phyloP scores from a whole-genome alignment of 2,329 filamentous ascomycete species.

The Sarocladium brachiariae region DNA sequence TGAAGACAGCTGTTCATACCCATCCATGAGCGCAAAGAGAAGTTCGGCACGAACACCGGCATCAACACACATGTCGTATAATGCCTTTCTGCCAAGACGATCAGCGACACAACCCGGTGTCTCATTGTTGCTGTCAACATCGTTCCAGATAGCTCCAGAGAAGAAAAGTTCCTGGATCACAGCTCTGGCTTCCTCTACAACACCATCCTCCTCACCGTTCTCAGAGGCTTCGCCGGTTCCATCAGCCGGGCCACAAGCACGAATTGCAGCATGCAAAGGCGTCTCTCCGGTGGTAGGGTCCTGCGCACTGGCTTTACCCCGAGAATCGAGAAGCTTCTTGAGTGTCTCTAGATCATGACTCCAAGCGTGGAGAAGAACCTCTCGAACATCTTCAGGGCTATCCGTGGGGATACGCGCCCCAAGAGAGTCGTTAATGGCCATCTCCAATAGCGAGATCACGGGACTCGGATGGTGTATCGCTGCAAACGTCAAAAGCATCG shows the following conservation, averaged over 20 bases:
- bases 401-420: constrained; percentile 44
- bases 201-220: constrained; percentile 29
- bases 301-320: constrained; percentile 64
- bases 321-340: constrained; percentile 59
- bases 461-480: not conserved
- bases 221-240: constrained; percentile 19
- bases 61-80: constrained; percentile 81
- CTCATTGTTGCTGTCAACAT: constrained; percentile 77
- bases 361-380: constrained; percentile 50
- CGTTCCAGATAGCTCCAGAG: constrained; percentile 95
- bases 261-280: constrained; percentile 83
- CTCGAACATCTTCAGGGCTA: constrained; percentile 43
- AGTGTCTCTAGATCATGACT: constrained; percentile 57
- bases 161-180: constrained; percentile 72
- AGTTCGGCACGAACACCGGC: constrained; percentile 88
- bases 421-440: constrained; percentile 40
- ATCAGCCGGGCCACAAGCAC: constrained; percentile 52
- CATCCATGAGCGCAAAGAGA: constrained; percentile 73
- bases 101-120: constrained; percentile 85
- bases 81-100: constrained; percentile 56
- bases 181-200: constrained; percentile 55
- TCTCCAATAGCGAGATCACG: not conserved
- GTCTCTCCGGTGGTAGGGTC: constrained; percentile 81
- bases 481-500: constrained; percentile 5
- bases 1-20: constrained; percentile 67